These are phyloP conservation scores for Tinospora cordifolia DNA, from an alignment of 164 flowering plant species.

Conservation along the genomic window DNA sequence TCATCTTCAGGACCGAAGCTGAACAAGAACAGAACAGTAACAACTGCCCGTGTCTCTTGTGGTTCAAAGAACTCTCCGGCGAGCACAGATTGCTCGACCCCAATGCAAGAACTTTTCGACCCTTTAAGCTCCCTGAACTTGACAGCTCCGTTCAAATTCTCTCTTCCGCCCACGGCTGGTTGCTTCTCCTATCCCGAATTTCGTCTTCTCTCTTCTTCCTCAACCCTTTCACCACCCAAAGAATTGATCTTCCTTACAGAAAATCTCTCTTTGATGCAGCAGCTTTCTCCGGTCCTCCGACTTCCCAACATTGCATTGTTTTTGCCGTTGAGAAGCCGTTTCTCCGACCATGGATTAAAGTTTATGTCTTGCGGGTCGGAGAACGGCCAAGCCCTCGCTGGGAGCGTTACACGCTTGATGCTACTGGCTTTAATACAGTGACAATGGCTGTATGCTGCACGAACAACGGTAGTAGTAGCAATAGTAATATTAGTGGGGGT, in stretches of 20 bases:
- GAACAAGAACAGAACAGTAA: not conserved
- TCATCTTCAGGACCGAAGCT: not conserved
- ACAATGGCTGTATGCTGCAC: not conserved
- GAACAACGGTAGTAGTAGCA: not conserved
- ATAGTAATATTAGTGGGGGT: no score
- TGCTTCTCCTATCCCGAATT: not conserved
- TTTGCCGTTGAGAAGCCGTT: not conserved
- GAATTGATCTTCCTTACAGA: not conserved
- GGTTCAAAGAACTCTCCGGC: not conserved
- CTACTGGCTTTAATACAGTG: not conserved
- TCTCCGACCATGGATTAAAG: not conserved
- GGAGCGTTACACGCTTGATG: not conserved
- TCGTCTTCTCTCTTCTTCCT: not conserved
- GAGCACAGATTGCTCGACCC: no score
- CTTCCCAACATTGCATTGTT: not conserved
- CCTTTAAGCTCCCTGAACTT: not conserved
- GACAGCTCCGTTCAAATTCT: not conserved
- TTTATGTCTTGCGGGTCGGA: not conserved
- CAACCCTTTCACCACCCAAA: not conserved
- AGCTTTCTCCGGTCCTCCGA: not conserved
- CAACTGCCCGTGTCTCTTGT: not conserved
- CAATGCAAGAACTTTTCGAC: no score
- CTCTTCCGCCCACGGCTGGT: not conserved
- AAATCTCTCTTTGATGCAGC: not conserved
- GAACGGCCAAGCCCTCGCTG: not conserved